Evolutionary conservation across 805 yeast genomes (phyloP), one percentile per base, ranked within the genome.

Genomic region (Barnettozyma sucrosica): DNA sequence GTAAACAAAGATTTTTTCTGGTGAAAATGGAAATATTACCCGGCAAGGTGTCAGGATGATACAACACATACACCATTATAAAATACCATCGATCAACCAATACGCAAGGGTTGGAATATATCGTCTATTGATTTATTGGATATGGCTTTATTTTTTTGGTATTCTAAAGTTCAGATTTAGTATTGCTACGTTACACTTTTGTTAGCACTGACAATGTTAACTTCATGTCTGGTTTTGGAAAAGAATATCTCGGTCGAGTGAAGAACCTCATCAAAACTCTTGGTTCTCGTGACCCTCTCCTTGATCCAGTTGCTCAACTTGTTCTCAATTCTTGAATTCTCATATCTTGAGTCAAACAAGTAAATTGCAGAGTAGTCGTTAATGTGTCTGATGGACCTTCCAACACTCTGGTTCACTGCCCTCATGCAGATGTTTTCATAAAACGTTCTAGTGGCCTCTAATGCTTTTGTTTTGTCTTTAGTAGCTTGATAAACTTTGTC

Each of bases 401-500:
- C 98, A 11, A 92, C 83, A 66, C 95, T 81, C 64, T 90, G 98
- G 61, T 90, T 90, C 1, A 90, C 89, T 0, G 96, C 85, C 45
- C 89, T 79, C 93, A 92, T 85, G 59, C 96, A 89, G 7, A 88
- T 69, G 56, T 86, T 88, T 55, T 89, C 96, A 57, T 86, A 84
- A 56, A 79, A 88, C 28, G 75, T 76, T 24, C 70, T 67, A 1
- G 83, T 69, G 3, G 74, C 76, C 7, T 58, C 65, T 30, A 61
- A 61, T 0, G 90, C 86, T 23, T 70, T 70, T 21, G 59, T 53
- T 10, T 47, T 53, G 1, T 80, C 62, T 0, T 75, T 76, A 0
- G 89, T 88, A 4, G 62, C 62, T 19, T 61, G 65, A 1, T 74
- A n/a, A 1, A 80, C 72, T 36, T 67, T 68, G 2, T 66, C 59